These are phyloP conservation scores for Umbelopsis sp. DNA, from an alignment of 192 early-diverging fungal genomes.

Conservation along the genomic window DNA sequence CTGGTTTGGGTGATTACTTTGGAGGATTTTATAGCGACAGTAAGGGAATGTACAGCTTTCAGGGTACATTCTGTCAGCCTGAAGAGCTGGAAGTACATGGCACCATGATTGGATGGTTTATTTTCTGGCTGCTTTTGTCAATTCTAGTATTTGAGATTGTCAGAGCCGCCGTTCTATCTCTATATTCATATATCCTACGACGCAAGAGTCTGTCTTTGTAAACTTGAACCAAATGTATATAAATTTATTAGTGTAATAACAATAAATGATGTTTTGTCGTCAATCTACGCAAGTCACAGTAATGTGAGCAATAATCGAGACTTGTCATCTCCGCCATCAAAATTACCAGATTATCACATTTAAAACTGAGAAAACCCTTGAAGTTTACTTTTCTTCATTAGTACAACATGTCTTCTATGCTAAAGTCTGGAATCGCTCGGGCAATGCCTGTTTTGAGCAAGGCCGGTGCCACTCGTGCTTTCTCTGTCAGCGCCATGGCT, in stretches of 20 bases:
- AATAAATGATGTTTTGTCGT: neutral
- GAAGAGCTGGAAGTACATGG: slow-evolving; percentile 47
- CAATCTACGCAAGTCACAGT: neutral
- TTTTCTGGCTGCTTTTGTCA: slow-evolving; percentile 44
- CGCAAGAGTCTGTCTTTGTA: neutral
- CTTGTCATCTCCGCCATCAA: neutral
- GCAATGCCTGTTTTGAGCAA: neutral
- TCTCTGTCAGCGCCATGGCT: neutral
- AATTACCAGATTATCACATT: neutral
- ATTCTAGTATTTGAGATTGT: slow-evolving; percentile 28
- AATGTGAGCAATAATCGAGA: no score
- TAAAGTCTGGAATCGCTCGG: neutral
- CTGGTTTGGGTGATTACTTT: slow-evolving; percentile 58
- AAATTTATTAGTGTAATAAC: neutral
- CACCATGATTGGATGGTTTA: slow-evolving; percentile 48
- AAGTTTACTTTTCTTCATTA: neutral
- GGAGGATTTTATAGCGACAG: slow-evolving; percentile 59
- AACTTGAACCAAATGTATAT: neutral
- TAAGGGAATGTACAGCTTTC: slow-evolving; percentile 74
- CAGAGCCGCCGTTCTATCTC: neutral
- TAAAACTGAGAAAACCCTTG: neutral
- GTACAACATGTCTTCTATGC: neutral
- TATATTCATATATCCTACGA: neutral
- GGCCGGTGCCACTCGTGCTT: slow-evolving; percentile 10
- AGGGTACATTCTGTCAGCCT: slow-evolving; percentile 66